Evolutionary conservation across 179 eudicot genomes (phyloP).

Genomic region (Corrigiola litoralis): DNA sequence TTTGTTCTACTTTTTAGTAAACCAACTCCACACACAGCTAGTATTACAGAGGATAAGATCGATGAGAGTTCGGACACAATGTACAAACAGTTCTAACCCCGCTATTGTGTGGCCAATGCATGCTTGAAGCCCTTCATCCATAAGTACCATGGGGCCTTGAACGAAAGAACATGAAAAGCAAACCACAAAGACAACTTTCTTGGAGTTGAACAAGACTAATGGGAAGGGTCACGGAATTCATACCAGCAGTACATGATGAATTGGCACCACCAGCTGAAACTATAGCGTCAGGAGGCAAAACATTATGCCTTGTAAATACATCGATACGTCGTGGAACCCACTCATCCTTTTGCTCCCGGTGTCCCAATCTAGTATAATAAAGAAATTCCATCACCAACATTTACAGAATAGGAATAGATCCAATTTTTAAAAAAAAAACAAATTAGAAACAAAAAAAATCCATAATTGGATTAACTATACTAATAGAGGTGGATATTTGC

Average conservation of each 20-base stretch:
- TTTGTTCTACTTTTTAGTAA: no score
- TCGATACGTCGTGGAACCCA: slow-evolving; percentile 83
- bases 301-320: slow-evolving; percentile 75
- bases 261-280: slow-evolving; percentile 85
- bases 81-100: no score
- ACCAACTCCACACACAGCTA: no score
- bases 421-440: background rate
- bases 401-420: background rate
- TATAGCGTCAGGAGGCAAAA: slow-evolving; percentile 79
- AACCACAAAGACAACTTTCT: background rate
- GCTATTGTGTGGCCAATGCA: no score
- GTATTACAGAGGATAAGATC: no score
- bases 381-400: slow-evolving; percentile 1
- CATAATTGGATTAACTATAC: background rate
- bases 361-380: slow-evolving; percentile 74
- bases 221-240: slow-evolving; percentile 6
- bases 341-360: slow-evolving; percentile 97
- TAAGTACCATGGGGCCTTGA: background rate
- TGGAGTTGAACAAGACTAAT: slow-evolving; percentile 1
- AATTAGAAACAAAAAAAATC: background rate
- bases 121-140: background rate
- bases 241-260: slow-evolving; percentile 98
- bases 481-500: background rate
- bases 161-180: background rate
- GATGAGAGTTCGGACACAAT: no score